Evolutionary conservation across 2,329 filamentous ascomycete species (phyloP), one percentile per base, ranked within the genome.

Genomic region (Metarhizium album): DNA sequence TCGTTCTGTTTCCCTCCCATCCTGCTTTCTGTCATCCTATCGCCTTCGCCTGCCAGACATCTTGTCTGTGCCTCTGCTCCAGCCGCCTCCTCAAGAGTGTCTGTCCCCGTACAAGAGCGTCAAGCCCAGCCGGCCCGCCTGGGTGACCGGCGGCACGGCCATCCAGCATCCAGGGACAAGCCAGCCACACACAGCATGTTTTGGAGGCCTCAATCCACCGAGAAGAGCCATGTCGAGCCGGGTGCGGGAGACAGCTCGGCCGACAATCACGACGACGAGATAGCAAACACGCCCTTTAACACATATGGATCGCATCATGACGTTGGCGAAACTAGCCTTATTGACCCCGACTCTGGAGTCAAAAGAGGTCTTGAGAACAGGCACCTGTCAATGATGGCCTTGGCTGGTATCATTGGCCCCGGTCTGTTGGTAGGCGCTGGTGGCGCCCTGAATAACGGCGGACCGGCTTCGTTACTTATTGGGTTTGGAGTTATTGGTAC

Each of bases 391-490:
- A 85, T 87, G 76, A 80, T 81, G 76, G 78, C 78, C 5, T 64
- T 81, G 57, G 83, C 75, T 55, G 80, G 70, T 59, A 84, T 73
- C 68, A 81, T 76, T 53, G 86, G 86, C 0, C 84, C 86, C 3
- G 86, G 86, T 22, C 70, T 90, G 40, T 74, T 90, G 3, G 81
- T 89, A 49, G 86, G 85, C 16, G 77, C 83, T 2, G 86, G 86
- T 35, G 80, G 82, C 45, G 86, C 86, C 0, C 69, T 90, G 23
- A 72, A 77, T 13, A 78, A 74, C 42, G 85, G 84, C 50, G 86
- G 86, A 0, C 86, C 86, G 16, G 86, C 83, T 0, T 81, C 84
- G 0, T 67, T 88, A 46, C 64, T 90, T 35, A 87, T 90, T 60
- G 85, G 85, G 1, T 90, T 90, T 56, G 79, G 75, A 9, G 69